Evolutionary conservation across 306 rosid genomes (phyloP).

Genomic region (Pyrus betulifolia): DNA sequence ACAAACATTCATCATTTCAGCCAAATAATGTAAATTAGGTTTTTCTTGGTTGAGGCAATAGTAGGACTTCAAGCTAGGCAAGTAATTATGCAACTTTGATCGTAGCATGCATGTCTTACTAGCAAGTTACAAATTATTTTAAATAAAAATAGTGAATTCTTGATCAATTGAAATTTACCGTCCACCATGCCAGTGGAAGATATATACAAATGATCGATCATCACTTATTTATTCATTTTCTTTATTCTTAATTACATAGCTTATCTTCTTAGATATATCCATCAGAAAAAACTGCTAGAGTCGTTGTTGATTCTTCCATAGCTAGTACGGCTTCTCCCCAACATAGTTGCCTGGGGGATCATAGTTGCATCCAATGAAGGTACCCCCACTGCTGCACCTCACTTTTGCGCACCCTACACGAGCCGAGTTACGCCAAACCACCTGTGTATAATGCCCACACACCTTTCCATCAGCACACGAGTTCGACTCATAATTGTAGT

Average conservation of each 20-base stretch:
- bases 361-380: constrained; percentile 48
- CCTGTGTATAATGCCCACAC: constrained; percentile 44
- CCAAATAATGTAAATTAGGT: too few species aligned
- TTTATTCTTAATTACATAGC: background rate
- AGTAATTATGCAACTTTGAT: too few species aligned
- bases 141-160: background rate
- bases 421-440: constrained; percentile 9
- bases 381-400: constrained; percentile 30
- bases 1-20: too few species aligned
- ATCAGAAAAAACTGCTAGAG: background rate
- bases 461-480: constrained; percentile 4
- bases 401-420: constrained; percentile 12
- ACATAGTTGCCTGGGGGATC: constrained; percentile 45
- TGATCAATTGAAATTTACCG: background rate
- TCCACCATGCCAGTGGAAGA: background rate
- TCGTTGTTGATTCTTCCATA: background rate
- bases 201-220: background rate
- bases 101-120: too few species aligned
- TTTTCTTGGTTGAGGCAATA: too few species aligned
- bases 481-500: constrained; percentile 31
- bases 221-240: background rate
- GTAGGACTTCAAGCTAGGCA: too few species aligned
- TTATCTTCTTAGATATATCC: background rate
- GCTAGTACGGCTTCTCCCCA: constrained; percentile 33
- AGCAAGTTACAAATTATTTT: too few species aligned